Percentiles rank a stretch among this genome's conserved stretches.
These are phyloP conservation scores for Stephania japonica DNA, from an alignment of 164 flowering plant genomes.

Conservation along the genomic window DNA sequence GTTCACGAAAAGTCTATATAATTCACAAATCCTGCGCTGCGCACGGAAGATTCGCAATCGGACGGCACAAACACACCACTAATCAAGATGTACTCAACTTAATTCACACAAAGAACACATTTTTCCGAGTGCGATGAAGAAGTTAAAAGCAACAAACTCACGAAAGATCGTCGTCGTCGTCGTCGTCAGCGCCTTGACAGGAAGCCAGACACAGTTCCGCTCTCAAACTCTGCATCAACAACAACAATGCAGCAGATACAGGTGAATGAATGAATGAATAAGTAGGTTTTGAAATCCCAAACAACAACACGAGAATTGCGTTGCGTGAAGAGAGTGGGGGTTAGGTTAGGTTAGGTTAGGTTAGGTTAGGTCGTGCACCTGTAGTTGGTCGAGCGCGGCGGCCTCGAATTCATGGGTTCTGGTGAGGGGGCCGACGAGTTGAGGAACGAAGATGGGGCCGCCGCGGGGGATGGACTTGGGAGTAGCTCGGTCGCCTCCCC, in stretches of 20 bases:
- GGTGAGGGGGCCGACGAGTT: constrained; percentile 49
- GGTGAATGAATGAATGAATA: background rate
- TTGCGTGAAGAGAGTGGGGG: too few relatives aligned
- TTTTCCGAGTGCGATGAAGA: background rate
- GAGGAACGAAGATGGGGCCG: constrained; percentile 55
- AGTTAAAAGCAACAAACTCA: constrained; percentile 21
- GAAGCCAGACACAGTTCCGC: constrained; percentile 30
- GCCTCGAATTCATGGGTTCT: constrained; percentile 34
- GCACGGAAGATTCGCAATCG: background rate
- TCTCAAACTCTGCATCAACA: constrained; percentile 37
- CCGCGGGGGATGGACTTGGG: constrained; percentile 47
- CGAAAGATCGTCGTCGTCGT: constrained; percentile 41
- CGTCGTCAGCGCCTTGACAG: constrained; percentile 11
- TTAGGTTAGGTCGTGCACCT: constrained; percentile 33
- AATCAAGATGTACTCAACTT: background rate
- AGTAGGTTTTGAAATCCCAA: too few relatives aligned
- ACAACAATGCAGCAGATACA: background rate
- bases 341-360: too few relatives aligned
- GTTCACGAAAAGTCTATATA: background rate
- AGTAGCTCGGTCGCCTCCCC: constrained; percentile 8
- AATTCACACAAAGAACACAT: background rate
- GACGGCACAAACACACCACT: background rate
- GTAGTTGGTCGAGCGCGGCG: constrained; percentile 31
- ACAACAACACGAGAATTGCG: too few relatives aligned
- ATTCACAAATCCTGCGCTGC: background rate